Base-by-base conservation (phyloP, 148 eudicot genomes). In the Silene conica region DNA sequence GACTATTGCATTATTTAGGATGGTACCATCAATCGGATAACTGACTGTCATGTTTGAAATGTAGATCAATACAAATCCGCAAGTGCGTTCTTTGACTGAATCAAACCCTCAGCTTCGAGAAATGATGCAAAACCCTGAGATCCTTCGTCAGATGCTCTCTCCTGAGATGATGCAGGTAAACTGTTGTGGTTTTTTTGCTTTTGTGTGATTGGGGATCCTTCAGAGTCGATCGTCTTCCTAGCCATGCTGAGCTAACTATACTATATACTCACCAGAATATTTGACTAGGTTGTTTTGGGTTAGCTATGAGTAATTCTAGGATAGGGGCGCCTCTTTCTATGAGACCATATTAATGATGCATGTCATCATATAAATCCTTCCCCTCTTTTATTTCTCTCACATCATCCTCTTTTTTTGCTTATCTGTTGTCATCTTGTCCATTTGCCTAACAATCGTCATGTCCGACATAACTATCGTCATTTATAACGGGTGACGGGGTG, bases 81-180 rank as follows among this genome's bases (percentile, higher is more conserved):
- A 90, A 72, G 78, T 90, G 72, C 93, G 88, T 63, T 77, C 83
- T 80, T 85, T 90, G 92, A 80, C 92, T 28, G 96, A 92, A 55
- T 28, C 75, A 77, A 92, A 90, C 58, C 96, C 96, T 76, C 97
- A 92, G 62, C 81, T 92, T 73, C 90, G 97, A 78, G 97, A 92
- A 82, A 86, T 90, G 93, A 83, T 92, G 96, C 97, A 90, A 78
- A 90, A 90, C 80, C 93, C 98, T 21, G 98, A 90, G 72, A 61
- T 89, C 80, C 83, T 90, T 78, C 89, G 92, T 78, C 87, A 90
- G 67, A 69, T 92, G 48, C 76, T 89, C 54, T 82, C 89, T 11
- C 96, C 98, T 72, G 98, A 90, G 78, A 89, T 87, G 58, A 86
- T 93, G 90, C 98, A 93, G 96, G 98, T 90, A 84, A 23, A 22